Conservation (phyloP, 176 grass and related monocot species). For the Hordeum marinum region DNA sequence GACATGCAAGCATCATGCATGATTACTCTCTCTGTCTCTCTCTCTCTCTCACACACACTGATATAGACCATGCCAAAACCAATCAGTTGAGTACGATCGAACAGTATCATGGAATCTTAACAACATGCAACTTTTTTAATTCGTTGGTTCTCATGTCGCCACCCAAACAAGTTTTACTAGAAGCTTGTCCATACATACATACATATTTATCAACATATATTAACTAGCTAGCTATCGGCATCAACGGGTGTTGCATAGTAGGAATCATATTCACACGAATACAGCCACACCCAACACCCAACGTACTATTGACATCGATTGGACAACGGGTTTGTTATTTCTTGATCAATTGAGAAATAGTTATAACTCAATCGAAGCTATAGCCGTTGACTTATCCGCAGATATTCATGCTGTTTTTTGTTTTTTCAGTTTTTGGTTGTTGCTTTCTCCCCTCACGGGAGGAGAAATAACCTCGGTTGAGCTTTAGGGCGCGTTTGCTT, state of each 20-base stretch:
- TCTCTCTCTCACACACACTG: too few species aligned
- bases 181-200: not conserved
- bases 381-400: too few species aligned
- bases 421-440: too few species aligned
- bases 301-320: not conserved
- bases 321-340: too few species aligned
- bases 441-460: too few species aligned
- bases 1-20: not conserved
- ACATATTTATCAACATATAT: too few species aligned
- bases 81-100: not conserved
- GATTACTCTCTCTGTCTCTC: not conserved
- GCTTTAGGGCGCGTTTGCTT: too few species aligned
- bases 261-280: not conserved
- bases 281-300: not conserved
- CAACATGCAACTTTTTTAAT: not conserved
- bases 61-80: not conserved
- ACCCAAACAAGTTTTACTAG: not conserved
- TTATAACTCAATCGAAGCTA: too few species aligned
- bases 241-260: not conserved
- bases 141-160: not conserved
- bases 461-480: too few species aligned
- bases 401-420: too few species aligned
- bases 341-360: too few species aligned
- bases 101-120: not conserved
- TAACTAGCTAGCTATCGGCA: too few species aligned